Conservation (phyloP, 1,284 basidiomycete species). For the Ceratobasidium sp. region DNA sequence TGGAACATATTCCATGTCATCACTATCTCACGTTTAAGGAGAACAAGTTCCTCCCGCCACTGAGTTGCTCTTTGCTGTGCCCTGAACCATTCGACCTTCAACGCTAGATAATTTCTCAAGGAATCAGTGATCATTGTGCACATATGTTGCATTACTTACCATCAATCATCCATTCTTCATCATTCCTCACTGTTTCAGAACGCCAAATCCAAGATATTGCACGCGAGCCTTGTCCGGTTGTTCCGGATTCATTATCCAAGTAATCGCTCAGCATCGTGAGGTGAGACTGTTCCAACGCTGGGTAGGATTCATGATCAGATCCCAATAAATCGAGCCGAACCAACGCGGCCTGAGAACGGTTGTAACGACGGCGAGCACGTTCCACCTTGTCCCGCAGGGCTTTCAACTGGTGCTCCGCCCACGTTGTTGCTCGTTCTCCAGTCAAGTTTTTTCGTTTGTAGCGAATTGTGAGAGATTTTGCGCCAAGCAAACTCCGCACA, state of each 20-base stretch:
- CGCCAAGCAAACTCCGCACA: neutral
- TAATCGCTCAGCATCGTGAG: neutral
- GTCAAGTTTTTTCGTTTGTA: constrained; percentile 2
- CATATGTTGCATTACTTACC: neutral
- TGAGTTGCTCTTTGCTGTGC: neutral
- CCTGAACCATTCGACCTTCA: constrained; percentile 26
- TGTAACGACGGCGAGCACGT: constrained; percentile 6
- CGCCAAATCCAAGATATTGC: constrained; percentile 23
- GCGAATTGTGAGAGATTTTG: neutral
- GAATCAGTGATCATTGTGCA: neutral
- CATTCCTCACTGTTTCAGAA: neutral
- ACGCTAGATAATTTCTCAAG: neutral
- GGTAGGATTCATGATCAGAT: neutral
- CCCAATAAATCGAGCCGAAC: neutral
- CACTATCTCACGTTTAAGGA: constrained; percentile 18
- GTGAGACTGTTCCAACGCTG: neutral
- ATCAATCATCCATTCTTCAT: constrained; percentile 10
- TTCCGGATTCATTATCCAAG: neutral
- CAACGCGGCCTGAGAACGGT: neutral
- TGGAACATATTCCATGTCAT: neutral
- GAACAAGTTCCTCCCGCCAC: constrained; percentile 21
- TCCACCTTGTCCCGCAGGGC: neutral
- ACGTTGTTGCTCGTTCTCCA: neutral
- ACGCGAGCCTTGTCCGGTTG: neutral
- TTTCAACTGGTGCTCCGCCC: neutral